These are phyloP conservation scores for Tetrahymena malaccensis DNA, from an alignment of 73 alveolate species.

Conservation along the genomic window DNA sequence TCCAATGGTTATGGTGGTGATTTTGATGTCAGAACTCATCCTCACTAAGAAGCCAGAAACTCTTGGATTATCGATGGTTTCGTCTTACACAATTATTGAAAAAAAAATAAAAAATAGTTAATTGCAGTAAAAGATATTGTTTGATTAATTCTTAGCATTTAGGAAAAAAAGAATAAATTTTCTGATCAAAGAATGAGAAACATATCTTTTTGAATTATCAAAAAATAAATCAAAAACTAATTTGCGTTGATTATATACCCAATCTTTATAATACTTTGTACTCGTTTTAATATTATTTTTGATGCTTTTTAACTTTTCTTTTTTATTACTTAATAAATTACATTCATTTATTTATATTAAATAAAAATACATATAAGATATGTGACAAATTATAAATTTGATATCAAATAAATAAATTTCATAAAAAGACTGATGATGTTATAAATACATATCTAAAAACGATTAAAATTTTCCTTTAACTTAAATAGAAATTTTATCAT, in stretches of 20 bases:
- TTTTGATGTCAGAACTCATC: conserved; percentile 34
- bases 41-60: conserved; percentile 26
- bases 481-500: too few species aligned
- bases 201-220: neutral
- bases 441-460: too few species aligned
- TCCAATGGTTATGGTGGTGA: conserved; percentile 1
- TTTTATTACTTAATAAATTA: too few species aligned
- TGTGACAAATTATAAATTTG: too few species aligned
- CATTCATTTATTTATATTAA: too few species aligned
- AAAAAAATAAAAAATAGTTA: neutral
- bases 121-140: neutral
- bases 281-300: too few species aligned
- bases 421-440: too few species aligned
- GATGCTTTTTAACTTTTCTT: neutral
- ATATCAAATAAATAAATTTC: too few species aligned
- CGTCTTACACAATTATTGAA: neutral
- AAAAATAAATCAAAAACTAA: neutral
- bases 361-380: too few species aligned
- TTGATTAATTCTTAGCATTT: neutral
- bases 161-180: neutral
- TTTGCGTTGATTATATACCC: neutral
- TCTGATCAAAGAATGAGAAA: neutral
- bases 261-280: neutral
- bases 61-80: conserved; percentile 12
- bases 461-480: too few species aligned